Percentiles rank a stretch among this genome's conserved stretches.
phyloP scores from a whole-genome alignment of 305 asterid genomes.

The Rubia occidens region DNA sequence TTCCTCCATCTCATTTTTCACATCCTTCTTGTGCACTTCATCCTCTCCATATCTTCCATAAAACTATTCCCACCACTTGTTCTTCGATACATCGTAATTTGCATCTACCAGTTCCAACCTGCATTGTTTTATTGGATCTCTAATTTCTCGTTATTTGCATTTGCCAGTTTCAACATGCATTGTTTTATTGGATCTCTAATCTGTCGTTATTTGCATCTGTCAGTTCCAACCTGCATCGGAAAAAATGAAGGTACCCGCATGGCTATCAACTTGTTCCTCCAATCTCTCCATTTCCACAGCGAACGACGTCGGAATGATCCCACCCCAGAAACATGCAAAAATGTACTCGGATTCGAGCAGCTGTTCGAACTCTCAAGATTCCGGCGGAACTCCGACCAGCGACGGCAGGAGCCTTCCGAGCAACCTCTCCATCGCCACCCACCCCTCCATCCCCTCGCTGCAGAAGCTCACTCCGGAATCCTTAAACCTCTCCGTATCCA shows the following conservation, averaged over 20 bases:
- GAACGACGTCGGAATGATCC: constrained; percentile 20
- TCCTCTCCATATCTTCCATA: neutral
- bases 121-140: too few relatives aligned
- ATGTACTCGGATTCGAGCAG: constrained; percentile 22
- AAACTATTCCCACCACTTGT: neutral
- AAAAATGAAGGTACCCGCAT: constrained; percentile 43
- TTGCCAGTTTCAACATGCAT: too few relatives aligned
- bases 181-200: too few relatives aligned
- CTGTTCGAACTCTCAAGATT: constrained; percentile 26
- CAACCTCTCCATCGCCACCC: constrained; percentile 62
- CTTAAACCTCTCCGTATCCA: constrained; percentile 25
- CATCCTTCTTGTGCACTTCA: neutral
- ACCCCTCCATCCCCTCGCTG: constrained; percentile 76
- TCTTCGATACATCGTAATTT: neutral
- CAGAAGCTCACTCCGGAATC: constrained; percentile 46
- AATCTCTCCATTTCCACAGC: constrained; percentile 26
- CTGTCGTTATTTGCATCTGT: neutral
- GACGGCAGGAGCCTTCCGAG: constrained; percentile 38
- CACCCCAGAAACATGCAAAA: constrained; percentile 21
- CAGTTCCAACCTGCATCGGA: neutral
- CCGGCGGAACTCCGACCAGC: constrained; percentile 23
- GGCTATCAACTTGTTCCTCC: constrained; percentile 52
- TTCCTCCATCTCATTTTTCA: neutral
- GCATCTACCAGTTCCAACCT: too few relatives aligned
- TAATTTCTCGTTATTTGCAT: too few relatives aligned